Percentiles rank a stretch among this genome's conserved stretches.
Conservation (phyloP, 2,329 filamentous ascomycete species). For the Exserohilum turcica region DNA sequence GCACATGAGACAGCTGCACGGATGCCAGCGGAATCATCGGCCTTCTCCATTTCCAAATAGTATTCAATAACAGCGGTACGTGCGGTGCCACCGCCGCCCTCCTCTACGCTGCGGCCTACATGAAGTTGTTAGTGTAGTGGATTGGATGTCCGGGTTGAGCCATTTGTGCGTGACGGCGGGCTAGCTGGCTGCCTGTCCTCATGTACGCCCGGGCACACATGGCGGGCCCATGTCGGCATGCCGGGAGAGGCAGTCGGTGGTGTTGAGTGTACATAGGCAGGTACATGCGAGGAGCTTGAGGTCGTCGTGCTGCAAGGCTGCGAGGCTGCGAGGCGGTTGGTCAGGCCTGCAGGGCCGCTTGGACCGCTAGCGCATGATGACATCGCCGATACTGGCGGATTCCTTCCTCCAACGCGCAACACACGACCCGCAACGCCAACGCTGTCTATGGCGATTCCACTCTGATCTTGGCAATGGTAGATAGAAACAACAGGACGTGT, state of each 20-base stretch:
- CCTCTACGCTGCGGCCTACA: too few species aligned
- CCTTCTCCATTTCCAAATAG: neutral
- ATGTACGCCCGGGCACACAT: too few species aligned
- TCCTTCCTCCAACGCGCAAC: constrained; percentile 8
- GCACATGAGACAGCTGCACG: neutral
- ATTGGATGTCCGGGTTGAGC: too few species aligned
- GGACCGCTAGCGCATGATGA: constrained; percentile 16
- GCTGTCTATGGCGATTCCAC: constrained; percentile 17
- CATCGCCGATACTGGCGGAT: constrained; percentile 6
- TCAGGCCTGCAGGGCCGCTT: neutral
- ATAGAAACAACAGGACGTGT: constrained; percentile 25
- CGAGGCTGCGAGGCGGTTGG: neutral
- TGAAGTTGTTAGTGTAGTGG: too few species aligned
- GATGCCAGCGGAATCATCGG: neutral
- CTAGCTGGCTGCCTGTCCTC: too few species aligned
- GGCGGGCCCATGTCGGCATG: too few species aligned
- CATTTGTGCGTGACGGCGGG: too few species aligned
- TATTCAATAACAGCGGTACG: neutral
- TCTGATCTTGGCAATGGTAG: constrained; percentile 26
- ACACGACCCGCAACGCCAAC: constrained; percentile 9
- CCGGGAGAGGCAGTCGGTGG: neutral
- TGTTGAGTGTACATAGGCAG: neutral
- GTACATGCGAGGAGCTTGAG: neutral
- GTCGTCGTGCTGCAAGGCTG: neutral
- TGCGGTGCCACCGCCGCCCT: too few species aligned